These are phyloP conservation scores for Lagenidium sp. DNA, from an alignment of 352 stramenopile species.

Conservation along the genomic window DNA sequence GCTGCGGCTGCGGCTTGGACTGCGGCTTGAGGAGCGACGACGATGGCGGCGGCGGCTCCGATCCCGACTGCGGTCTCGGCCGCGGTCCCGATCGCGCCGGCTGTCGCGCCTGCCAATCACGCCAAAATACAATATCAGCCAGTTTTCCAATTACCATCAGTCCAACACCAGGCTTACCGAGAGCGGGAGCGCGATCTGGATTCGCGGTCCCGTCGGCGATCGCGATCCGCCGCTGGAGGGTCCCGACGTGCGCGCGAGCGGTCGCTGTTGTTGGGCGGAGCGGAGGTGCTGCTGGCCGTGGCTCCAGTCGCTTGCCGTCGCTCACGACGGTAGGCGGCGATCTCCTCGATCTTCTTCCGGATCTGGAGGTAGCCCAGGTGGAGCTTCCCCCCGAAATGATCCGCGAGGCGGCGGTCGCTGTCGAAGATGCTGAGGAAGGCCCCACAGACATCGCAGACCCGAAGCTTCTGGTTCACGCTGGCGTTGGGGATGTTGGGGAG, in stretches of 20 bases:
- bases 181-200: conserved; percentile 19
- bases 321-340: conserved; percentile 30
- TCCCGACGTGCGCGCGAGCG: neutral
- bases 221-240: neutral
- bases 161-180: too few relatives aligned
- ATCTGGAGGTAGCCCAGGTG: conserved; percentile 89
- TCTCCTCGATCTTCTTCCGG: conserved; percentile 71
- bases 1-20: conserved; percentile 29
- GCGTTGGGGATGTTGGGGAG: too few relatives aligned
- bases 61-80: conserved; percentile 15
- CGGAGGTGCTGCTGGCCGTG: conserved; percentile 2
- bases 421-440: conserved; percentile 91
- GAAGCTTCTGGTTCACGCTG: conserved; percentile 69
- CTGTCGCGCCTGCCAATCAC: too few relatives aligned
- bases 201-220: conserved; percentile 10
- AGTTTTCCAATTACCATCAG: too few relatives aligned
- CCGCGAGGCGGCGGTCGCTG: conserved; percentile 80
- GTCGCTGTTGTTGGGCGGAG: too few relatives aligned
- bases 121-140: too few relatives aligned
- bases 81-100: conserved; percentile 20
- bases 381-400: conserved; percentile 89
- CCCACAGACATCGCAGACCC: conserved; percentile 88
- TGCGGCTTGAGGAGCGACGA: conserved; percentile 13
- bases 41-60: conserved; percentile 23
- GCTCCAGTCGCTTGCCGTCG: conserved; percentile 6